Conservation (phyloP, 768 basidiomycete species). For the Suillus tomentosus region DNA sequence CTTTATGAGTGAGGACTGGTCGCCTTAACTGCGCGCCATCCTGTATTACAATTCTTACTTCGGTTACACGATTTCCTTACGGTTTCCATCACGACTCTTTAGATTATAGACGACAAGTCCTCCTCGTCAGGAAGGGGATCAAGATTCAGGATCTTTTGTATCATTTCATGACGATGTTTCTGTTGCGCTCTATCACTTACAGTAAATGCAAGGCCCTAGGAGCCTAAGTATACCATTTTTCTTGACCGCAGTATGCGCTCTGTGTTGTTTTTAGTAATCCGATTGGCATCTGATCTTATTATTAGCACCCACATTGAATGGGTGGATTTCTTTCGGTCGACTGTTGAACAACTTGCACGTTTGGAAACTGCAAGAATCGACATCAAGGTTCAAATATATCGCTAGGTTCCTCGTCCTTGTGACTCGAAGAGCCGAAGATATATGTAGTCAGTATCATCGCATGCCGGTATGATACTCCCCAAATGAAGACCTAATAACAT, state of each 20-base stretch:
- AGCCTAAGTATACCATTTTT: neutral
- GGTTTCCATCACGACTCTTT: constrained; percentile 3
- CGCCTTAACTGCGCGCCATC: constrained; percentile 33
- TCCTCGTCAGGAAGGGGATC: constrained; percentile 20
- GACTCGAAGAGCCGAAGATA: neutral
- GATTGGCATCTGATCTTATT: neutral
- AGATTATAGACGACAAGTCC: constrained; percentile 10
- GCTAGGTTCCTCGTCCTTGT: neutral
- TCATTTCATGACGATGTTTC: constrained; percentile 16
- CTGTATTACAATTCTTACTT: neutral
- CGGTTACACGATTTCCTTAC: constrained; percentile 4
- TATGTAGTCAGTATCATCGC: neutral
- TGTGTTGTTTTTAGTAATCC: neutral
- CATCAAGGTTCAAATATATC: neutral
- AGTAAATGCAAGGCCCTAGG: constrained; percentile 1
- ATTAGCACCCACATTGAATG: neutral
- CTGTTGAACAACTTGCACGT: neutral
- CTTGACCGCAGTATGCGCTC: neutral
- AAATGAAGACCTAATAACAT: neutral
- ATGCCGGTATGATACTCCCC: neutral
- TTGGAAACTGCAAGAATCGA: neutral
- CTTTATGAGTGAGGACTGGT: constrained; percentile 52
- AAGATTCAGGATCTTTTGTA: constrained; percentile 21
- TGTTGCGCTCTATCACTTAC: constrained; percentile 10
- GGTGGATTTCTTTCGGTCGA: neutral